A percentile compares a stretch with the other conserved stretches of the same genome.
These are phyloP conservation scores for Trebouxia sp. DNA, from an alignment of 139 green algal genomes.

Conservation along the genomic window DNA sequence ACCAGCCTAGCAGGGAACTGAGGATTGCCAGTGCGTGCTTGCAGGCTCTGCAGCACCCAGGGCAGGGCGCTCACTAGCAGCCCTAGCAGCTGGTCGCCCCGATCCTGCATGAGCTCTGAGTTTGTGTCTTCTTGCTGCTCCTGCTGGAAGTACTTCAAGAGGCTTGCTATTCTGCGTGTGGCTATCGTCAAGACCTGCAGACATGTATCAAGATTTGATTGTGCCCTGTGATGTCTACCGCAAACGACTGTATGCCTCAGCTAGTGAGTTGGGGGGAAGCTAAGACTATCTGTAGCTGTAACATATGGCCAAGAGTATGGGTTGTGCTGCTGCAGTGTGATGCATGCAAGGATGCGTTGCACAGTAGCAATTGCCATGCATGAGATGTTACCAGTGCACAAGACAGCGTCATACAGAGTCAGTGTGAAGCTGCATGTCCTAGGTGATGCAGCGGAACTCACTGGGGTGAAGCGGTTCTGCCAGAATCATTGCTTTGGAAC, in stretches of 20 bases:
- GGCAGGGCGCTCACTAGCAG: neutral
- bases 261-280: too few relatives aligned
- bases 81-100: neutral
- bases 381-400: too few relatives aligned
- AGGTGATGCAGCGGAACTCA: neutral
- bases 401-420: neutral
- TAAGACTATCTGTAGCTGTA: too few relatives aligned
- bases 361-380: too few relatives aligned
- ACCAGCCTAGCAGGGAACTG: neutral
- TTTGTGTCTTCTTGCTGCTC: neutral
- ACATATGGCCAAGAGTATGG: too few relatives aligned
- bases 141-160: neutral
- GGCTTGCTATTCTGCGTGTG: neutral
- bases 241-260: too few relatives aligned
- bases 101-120: neutral
- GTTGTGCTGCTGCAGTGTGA: too few relatives aligned
- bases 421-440: neutral
- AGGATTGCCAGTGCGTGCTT: neutral
- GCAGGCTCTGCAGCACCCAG: slow-evolving; percentile 13
- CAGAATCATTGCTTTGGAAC: too few relatives aligned
- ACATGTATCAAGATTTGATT: too few relatives aligned
- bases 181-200: slow-evolving; percentile 3
- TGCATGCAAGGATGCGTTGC: too few relatives aligned
- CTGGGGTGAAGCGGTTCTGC: too few relatives aligned
- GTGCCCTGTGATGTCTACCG: too few relatives aligned